Percentiles rank a stretch among this genome's conserved stretches.
Evolutionary conservation across 2,329 filamentous ascomycete genomes (phyloP).

Genomic region (Raffaelea arxii): DNA sequence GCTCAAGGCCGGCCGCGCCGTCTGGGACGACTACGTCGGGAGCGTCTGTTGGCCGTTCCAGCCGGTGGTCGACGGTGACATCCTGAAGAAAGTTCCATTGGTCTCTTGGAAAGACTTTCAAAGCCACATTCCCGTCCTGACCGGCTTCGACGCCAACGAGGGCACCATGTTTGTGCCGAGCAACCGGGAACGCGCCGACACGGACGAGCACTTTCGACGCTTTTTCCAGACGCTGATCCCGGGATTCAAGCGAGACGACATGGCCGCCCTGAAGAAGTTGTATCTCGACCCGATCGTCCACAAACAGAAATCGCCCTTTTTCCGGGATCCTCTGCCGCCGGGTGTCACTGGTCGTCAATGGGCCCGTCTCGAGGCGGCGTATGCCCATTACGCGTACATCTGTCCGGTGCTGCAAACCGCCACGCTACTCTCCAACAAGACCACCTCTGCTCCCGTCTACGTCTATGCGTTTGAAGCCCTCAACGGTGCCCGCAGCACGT

Average conservation of each 20-base stretch:
- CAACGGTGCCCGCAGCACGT: conserved; percentile 23
- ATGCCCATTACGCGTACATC: conserved; percentile 56
- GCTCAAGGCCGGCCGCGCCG: conserved; percentile 27
- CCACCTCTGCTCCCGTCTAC: conserved; percentile 25
- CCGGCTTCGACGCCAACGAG: conserved; percentile 63
- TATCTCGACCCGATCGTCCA: conserved; percentile 49
- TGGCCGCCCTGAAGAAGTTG: conserved; percentile 43
- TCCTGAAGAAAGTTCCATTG: conserved; percentile 49
- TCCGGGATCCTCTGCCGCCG: conserved; percentile 19
- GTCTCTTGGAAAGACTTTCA: conserved; percentile 46
- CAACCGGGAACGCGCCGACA: conserved; percentile 25
- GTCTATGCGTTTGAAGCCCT: conserved; percentile 51
- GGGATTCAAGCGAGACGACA: conserved; percentile 37
- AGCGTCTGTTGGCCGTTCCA: conserved; percentile 56
- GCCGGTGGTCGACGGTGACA: conserved; percentile 51
- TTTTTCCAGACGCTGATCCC: conserved; percentile 58
- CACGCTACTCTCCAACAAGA: conserved; percentile 27
- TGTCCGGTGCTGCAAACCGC: conserved; percentile 54
- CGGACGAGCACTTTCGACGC: conserved; percentile 39
- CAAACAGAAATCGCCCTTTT: conserved; percentile 4
- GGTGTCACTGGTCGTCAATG: conserved; percentile 41
- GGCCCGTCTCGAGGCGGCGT: conserved; percentile 48
- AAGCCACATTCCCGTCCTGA: conserved; percentile 53
- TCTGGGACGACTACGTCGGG: conserved; percentile 33
- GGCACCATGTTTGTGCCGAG: conserved; percentile 53